phyloP scores from a whole-genome alignment of 345 rosid genomes.

The Salix dunnii region DNA sequence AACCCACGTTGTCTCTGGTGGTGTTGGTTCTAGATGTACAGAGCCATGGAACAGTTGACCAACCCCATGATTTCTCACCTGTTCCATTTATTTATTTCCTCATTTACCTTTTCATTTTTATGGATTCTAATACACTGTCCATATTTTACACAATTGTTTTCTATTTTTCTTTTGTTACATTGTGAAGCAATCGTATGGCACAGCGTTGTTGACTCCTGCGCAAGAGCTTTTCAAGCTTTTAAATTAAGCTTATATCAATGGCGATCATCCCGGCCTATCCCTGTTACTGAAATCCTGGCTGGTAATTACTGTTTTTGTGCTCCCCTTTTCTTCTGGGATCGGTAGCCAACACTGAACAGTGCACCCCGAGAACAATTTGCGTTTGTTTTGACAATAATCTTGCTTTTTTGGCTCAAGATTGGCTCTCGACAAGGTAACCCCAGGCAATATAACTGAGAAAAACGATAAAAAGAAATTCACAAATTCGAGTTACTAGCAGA shows the following conservation, averaged over 20 bases:
- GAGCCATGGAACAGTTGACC: neutral
- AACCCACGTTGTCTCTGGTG: neutral
- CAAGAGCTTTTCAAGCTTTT: neutral
- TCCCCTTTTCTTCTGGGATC: neutral
- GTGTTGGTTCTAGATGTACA: neutral
- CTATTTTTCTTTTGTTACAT: neutral
- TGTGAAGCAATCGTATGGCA: neutral
- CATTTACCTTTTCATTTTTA: neutral
- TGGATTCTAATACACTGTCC: neutral
- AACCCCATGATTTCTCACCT: neutral
- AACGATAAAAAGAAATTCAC: neutral
- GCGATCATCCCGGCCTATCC: neutral
- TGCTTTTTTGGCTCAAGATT: neutral
- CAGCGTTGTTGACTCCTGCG: slow-evolving; percentile 1
- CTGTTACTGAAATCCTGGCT: neutral
- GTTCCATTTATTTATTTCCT: neutral
- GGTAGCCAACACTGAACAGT: neutral
- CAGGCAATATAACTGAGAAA: neutral
- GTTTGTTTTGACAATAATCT: neutral
- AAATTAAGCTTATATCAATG: neutral
- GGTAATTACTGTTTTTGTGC: neutral
- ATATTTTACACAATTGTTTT: neutral
- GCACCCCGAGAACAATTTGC: too few relatives aligned
- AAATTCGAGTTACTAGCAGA: neutral
- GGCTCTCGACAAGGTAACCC: neutral